Evolutionary conservation across 2,329 filamentous ascomycete genomes (phyloP), one percentile per base, ranked within the genome.

Genomic region (Clonostachys sp.): DNA sequence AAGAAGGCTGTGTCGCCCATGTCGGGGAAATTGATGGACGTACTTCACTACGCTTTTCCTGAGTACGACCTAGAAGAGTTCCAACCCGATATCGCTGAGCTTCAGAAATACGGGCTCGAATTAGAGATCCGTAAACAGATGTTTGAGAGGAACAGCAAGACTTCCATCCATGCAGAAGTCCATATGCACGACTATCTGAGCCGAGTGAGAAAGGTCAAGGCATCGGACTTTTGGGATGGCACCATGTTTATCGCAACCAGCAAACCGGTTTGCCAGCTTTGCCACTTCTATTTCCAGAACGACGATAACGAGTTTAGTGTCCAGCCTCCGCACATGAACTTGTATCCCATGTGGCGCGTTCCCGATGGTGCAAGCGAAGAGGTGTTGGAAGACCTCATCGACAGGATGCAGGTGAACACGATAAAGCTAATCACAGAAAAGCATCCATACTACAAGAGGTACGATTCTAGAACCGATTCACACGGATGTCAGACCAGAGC

Each of bases 391-490:
- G 44, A 55, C 14, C 56, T 65, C 44, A 47, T 52, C 49, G 69
- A 77, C n/a, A 45, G 77, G 44, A 62, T 81, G 59, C 51, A 58
- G 34, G 67, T 70, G 20, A 71, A 62, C 7, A 49, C 56, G 4
- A 53, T 51, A 30, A 44, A 46, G 20, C 57, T 55, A 6, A 38
- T 65, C 34, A 45, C 45, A 10, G 49, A 61, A 18, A 61, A 55
- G 49, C 35, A 50, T 4, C 34, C 44, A 1, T 12, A 8, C 3
- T 44, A 41, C 2, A 52, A 40, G 34, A 18, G 40, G 9, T 34
- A 52, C 18, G 50, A 52, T 20, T 52, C 50, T 4, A 24, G 39
- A 16, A 52, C 50, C 3, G 42, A 48, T 14, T 48, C 50, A 14
- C 33, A 43, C 3, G 41, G 41, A 17, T 17, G 3, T 3, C 24